These are phyloP conservation scores for Ogataea glucozyma DNA, from an alignment of 805 yeast species.

Conservation along the genomic window DNA sequence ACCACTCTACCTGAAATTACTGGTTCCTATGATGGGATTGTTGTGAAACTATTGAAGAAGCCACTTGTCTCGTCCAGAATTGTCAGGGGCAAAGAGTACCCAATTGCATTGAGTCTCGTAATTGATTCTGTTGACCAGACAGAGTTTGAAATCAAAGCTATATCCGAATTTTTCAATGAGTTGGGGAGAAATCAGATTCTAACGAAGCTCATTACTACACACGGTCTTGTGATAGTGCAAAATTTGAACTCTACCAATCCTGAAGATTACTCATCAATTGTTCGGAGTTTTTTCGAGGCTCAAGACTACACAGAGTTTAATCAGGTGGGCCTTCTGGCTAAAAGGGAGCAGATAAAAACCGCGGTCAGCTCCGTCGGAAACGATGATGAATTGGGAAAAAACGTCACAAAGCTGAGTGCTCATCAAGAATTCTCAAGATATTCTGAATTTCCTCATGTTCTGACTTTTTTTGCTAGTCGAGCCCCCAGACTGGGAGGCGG, in stretches of 20 bases:
- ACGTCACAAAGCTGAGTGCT: conserved; percentile 19
- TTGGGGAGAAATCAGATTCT: conserved; percentile 10
- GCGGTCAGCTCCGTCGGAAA: conserved; percentile 21
- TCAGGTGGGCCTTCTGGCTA: conserved; percentile 22
- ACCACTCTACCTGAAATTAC: conserved; percentile 7
- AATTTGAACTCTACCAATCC: conserved; percentile 12
- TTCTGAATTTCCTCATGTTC: conserved; percentile 23
- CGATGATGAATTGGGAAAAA: conserved; percentile 16
- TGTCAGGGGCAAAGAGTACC: conserved; percentile 15
- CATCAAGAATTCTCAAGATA: conserved; percentile 32
- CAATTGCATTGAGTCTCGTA: conserved; percentile 2
- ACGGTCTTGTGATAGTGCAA: conserved; percentile 16
- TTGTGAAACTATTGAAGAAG: conserved; percentile 7
- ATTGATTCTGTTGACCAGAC: neutral
- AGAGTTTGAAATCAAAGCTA: neutral
- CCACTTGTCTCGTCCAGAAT: neutral
- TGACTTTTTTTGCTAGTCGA: conserved; percentile 27
- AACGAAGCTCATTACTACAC: conserved; percentile 12
- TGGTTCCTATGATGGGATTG: conserved; percentile 7
- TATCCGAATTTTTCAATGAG: conserved; percentile 12
- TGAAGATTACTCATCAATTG: conserved; percentile 13
- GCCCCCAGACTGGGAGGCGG: conserved; percentile 21
- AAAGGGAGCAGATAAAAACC: conserved; percentile 14
- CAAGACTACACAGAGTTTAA: conserved; percentile 15
- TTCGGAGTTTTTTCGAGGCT: conserved; percentile 10